phyloP scores from a whole-genome alignment of 768 basidiomycete species.

The Suillus clintonianus region DNA sequence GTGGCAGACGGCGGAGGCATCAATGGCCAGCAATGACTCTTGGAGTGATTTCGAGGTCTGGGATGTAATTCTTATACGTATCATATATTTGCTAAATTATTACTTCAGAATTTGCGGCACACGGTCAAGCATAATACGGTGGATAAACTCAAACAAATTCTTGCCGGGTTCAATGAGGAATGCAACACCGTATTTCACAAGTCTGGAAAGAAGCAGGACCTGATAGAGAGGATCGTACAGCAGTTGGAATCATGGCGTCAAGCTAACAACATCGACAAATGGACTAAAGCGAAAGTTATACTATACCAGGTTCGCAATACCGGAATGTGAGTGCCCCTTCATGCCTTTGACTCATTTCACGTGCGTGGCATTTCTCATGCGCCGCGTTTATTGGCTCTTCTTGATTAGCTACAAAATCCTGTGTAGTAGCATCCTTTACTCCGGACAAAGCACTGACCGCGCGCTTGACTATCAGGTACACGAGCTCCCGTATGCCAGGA shows the following conservation, averaged over 20 bases:
- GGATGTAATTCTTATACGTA: slow-evolving; percentile 7
- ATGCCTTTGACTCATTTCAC: slow-evolving; percentile 9
- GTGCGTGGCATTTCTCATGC: slow-evolving; percentile 12
- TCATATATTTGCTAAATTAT: slow-evolving; percentile 18
- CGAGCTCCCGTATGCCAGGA: slow-evolving; percentile 25
- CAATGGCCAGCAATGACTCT: slow-evolving; percentile 61
- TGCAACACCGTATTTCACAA: slow-evolving; percentile 68
- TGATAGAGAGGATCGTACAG: slow-evolving; percentile 72
- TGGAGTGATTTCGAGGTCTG: slow-evolving; percentile 80
- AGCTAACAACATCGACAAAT: slow-evolving; percentile 59
- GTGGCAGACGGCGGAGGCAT: slow-evolving; percentile 12
- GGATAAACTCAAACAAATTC: slow-evolving; percentile 81
- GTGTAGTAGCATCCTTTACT: slow-evolving; percentile 6
- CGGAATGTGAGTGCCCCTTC: slow-evolving; percentile 60
- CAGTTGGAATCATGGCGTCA: slow-evolving; percentile 64
- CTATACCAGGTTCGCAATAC: slow-evolving; percentile 64
- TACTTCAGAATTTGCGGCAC: slow-evolving; percentile 64
- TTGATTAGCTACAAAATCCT: slow-evolving; percentile 6
- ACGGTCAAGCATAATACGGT: slow-evolving; percentile 78
- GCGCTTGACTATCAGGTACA: slow-evolving; percentile 25
- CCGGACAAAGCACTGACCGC: slow-evolving; percentile 14
- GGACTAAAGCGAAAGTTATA: slow-evolving; percentile 68
- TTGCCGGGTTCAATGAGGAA: slow-evolving; percentile 77
- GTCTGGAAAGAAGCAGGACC: slow-evolving; percentile 84
- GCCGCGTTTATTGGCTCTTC: slow-evolving; percentile 2